Conservation (phyloP, 2,329 filamentous ascomycete genomes). For the Bipolaris oryzae region DNA sequence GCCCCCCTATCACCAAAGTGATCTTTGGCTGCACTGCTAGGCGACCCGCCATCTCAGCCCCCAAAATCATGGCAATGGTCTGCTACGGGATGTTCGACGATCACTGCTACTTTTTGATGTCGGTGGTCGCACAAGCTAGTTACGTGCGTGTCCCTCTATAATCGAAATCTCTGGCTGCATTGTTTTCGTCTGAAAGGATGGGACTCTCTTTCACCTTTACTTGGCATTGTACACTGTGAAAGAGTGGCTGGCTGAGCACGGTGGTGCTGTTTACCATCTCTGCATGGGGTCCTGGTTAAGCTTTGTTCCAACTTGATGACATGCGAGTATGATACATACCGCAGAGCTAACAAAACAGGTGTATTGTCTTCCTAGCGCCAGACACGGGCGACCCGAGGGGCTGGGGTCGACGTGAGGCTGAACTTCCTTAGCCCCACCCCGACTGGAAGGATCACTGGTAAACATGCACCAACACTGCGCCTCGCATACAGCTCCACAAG, state of each 20-base stretch:
- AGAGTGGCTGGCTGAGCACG: background rate
- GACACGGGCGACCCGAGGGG: slow-evolving; percentile 10
- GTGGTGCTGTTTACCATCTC: background rate
- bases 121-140: background rate
- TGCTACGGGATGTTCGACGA: background rate
- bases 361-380: slow-evolving; percentile 13
- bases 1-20: slow-evolving; percentile 9
- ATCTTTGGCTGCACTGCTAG: slow-evolving; percentile 19
- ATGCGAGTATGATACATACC: slow-evolving; percentile 12
- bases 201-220: background rate
- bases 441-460: background rate
- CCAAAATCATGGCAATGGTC: slow-evolving; percentile 10
- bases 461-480: background rate
- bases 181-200: background rate
- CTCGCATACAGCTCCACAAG: background rate
- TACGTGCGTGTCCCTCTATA: background rate
- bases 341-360: slow-evolving; percentile 12
- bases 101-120: slow-evolving; percentile 6
- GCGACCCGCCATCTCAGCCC: slow-evolving; percentile 23
- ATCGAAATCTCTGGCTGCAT: background rate
- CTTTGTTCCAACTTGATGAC: background rate
- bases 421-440: slow-evolving; percentile 7
- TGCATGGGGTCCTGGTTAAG: background rate
- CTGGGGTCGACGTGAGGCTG: slow-evolving; percentile 16
- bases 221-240: background rate